A percentile compares a stretch with the other conserved stretches of the same genome.
phyloP scores from a whole-genome alignment of 2,329 filamentous ascomycete species.

The Pseudogymnoascus sp. region DNA sequence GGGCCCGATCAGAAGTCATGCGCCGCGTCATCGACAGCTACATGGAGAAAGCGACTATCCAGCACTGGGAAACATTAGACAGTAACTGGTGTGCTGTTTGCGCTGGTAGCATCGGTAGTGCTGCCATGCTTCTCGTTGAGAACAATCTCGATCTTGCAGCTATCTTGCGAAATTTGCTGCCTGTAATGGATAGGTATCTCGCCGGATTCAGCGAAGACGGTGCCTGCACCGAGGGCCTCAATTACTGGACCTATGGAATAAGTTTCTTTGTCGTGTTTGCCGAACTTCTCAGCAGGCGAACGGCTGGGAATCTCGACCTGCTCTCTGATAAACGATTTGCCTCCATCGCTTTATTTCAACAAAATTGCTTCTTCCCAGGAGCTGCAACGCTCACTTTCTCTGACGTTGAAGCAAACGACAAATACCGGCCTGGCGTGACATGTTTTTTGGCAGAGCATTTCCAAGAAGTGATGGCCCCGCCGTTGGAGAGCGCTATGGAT shows the following conservation, averaged over 20 bases:
- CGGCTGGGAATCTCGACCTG: neutral
- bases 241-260: neutral
- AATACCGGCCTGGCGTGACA: neutral
- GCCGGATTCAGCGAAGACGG: neutral
- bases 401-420: neutral
- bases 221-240: neutral
- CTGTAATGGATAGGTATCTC: neutral
- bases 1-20: neutral
- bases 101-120: neutral
- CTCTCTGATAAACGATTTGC: neutral
- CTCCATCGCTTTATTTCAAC: neutral
- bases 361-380: neutral
- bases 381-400: neutral
- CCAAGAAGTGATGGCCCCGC: neutral
- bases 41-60: neutral
- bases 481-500: neutral
- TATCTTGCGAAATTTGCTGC: neutral
- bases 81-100: conserved; percentile 4
- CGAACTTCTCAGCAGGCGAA: neutral
- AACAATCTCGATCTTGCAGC: neutral
- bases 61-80: neutral
- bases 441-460: neutral
- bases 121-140: neutral
- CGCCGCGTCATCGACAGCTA: neutral
- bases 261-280: neutral